Conservation (phyloP, 1,284 basidiomycete genomes). For the Gomphus bonarii region DNA sequence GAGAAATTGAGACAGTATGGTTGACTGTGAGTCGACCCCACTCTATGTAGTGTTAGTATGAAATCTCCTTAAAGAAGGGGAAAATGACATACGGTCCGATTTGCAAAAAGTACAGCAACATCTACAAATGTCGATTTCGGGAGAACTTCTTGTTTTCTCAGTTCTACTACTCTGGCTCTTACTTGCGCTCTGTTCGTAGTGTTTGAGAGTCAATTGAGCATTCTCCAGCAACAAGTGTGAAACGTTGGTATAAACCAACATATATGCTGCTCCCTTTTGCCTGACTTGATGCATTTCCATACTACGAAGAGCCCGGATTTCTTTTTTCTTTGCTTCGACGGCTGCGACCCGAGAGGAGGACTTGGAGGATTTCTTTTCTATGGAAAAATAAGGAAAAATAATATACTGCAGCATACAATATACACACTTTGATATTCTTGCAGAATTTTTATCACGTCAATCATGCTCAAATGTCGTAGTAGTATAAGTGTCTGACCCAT, state of each 20-base stretch:
- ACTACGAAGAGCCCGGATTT: not conserved
- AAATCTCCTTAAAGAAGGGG: not conserved
- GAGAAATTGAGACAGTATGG: not conserved
- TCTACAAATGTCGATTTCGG: conserved; percentile 1
- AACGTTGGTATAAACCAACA: not conserved
- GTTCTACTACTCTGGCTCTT: not conserved
- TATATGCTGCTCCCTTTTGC: not conserved
- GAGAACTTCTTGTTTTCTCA: not conserved
- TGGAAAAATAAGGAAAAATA: not conserved
- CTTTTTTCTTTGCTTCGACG: not conserved
- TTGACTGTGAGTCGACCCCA: not conserved
- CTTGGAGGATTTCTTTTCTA: conserved; percentile 4
- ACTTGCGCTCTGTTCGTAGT: not conserved
- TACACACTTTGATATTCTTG: conserved; percentile 3
- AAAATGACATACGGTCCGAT: conserved; percentile 1
- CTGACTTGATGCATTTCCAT: not conserved
- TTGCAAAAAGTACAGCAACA: conserved; percentile 3
- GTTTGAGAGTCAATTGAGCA: not conserved
- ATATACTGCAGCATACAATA: not conserved
- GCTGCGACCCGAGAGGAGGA: not conserved
- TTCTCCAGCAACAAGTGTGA: not conserved
- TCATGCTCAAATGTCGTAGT: not conserved
- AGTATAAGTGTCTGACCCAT: not conserved
- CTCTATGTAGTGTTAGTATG: not conserved
- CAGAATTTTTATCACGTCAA: conserved; percentile 5